These are phyloP conservation scores for Myriosclerotinia scirpicola DNA, from an alignment of 2,329 filamentous ascomycete genomes.

Conservation along the genomic window DNA sequence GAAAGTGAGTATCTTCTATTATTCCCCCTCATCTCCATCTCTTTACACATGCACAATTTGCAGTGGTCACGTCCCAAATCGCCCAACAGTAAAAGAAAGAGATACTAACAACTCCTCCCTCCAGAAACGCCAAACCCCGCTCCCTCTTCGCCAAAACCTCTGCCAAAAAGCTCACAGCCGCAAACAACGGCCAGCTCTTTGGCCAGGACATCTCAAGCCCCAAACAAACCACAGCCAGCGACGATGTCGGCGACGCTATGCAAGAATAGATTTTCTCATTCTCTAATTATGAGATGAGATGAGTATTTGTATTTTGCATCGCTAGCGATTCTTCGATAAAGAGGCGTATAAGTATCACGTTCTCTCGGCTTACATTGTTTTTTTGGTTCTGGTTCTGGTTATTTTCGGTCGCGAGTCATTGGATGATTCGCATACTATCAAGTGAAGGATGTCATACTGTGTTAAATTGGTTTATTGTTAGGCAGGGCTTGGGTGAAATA, in stretches of 20 bases:
- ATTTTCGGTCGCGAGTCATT: slow-evolving; percentile 12
- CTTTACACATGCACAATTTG: not conserved
- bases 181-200: slow-evolving; percentile 31
- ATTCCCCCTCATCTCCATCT: not conserved
- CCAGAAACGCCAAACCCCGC: slow-evolving; percentile 60
- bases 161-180: slow-evolving; percentile 56
- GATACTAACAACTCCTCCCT: slow-evolving; percentile 35
- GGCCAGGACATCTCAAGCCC: slow-evolving; percentile 26
- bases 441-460: slow-evolving; percentile 18
- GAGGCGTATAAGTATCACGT: slow-evolving; percentile 23
- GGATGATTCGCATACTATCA: slow-evolving; percentile 15
- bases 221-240: slow-evolving; percentile 1
- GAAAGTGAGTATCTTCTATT: slow-evolving; percentile 59
- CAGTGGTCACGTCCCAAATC: not conserved
- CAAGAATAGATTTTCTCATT: slow-evolving; percentile 13
- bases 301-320: slow-evolving; percentile 5
- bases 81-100: not conserved
- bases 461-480: slow-evolving; percentile 9
- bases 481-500: slow-evolving; percentile 16
- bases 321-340: slow-evolving; percentile 1
- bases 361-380: not conserved
- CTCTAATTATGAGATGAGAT: slow-evolving; percentile 2
- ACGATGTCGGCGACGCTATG: slow-evolving; percentile 10
- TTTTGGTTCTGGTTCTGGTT: slow-evolving; percentile 13
- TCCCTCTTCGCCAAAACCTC: slow-evolving; percentile 67